Evolutionary conservation across 1,284 basidiomycete species (phyloP).

Genomic region (Volvariella volvacea): DNA sequence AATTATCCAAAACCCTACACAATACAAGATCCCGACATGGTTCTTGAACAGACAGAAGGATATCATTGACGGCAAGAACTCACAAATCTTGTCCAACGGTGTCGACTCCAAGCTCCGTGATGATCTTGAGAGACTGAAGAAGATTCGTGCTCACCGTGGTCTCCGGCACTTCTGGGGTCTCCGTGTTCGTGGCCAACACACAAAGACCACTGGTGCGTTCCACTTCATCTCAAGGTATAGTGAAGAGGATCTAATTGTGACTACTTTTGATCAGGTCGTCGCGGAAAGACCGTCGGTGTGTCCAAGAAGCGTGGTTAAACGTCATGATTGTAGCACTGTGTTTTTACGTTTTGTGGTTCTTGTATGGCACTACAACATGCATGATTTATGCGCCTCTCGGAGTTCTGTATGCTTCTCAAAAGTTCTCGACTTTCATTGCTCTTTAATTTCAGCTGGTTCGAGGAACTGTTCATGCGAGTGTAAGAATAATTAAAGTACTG

Average conservation of each 20-base stretch:
- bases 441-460: no score
- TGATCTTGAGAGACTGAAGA: slow-evolving; percentile 98
- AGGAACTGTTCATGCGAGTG: no score
- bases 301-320: slow-evolving; percentile 80
- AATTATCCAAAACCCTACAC: slow-evolving; percentile 98
- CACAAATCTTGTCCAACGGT: slow-evolving; percentile 93
- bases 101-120: slow-evolving; percentile 99
- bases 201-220: slow-evolving; percentile 90
- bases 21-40: slow-evolving; percentile 99
- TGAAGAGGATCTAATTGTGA: slow-evolving; percentile 4
- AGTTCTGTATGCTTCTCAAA: no score
- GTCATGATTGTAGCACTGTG: neutral
- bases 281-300: slow-evolving; percentile 89
- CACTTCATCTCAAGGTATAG: neutral
- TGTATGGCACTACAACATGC: neutral
- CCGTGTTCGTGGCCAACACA: slow-evolving; percentile 96
- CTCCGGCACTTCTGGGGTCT: slow-evolving; percentile 97
- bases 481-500: no score
- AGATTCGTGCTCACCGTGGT: slow-evolving; percentile 98
- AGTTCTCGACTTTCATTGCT: no score
- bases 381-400: neutral
- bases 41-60: slow-evolving; percentile 99
- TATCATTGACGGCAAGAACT: slow-evolving; percentile 96
- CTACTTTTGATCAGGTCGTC: slow-evolving; percentile 51
- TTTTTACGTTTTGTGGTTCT: neutral